phyloP scores from a whole-genome alignment of 2,329 filamentous ascomycete genomes.

The Dactylonectria macrodidyma region DNA sequence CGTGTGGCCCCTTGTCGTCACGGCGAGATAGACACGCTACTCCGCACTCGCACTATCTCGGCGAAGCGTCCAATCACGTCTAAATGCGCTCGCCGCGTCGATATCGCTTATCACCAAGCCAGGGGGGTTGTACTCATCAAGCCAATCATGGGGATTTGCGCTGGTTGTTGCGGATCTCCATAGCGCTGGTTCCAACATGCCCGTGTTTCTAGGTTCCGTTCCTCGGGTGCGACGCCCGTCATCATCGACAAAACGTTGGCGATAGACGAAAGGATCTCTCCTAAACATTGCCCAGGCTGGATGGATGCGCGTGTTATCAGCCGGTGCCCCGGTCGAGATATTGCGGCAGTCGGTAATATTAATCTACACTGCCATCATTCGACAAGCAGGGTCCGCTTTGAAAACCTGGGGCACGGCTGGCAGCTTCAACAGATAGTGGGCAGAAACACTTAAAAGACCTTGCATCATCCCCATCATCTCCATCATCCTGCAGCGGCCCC shows the following conservation, averaged over 20 bases:
- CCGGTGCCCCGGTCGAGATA: not conserved
- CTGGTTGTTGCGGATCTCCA: not conserved
- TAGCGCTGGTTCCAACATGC: not conserved
- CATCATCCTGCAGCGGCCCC: not conserved
- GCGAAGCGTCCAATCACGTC: conserved; percentile 4
- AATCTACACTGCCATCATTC: not conserved
- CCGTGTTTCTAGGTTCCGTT: not conserved
- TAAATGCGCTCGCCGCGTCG: conserved; percentile 15
- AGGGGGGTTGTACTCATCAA: not conserved
- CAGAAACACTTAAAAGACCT: not conserved
- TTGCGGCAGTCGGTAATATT: too few relatives aligned
- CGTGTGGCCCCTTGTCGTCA: not conserved
- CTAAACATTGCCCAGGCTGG: too few relatives aligned
- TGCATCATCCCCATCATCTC: not conserved
- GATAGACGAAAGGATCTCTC: not conserved
- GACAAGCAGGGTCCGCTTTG: not conserved
- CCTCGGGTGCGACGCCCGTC: not conserved
- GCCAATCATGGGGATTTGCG: conserved; percentile 4
- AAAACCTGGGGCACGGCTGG: not conserved
- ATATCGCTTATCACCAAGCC: conserved; percentile 17
- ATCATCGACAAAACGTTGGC: not conserved
- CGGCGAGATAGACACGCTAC: too few relatives aligned
- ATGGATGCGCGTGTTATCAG: not conserved
- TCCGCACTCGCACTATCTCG: conserved; percentile 2
- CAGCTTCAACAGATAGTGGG: not conserved